phyloP scores from a whole-genome alignment of 2,329 filamentous ascomycete genomes.

The Shiraia bambusicola region DNA sequence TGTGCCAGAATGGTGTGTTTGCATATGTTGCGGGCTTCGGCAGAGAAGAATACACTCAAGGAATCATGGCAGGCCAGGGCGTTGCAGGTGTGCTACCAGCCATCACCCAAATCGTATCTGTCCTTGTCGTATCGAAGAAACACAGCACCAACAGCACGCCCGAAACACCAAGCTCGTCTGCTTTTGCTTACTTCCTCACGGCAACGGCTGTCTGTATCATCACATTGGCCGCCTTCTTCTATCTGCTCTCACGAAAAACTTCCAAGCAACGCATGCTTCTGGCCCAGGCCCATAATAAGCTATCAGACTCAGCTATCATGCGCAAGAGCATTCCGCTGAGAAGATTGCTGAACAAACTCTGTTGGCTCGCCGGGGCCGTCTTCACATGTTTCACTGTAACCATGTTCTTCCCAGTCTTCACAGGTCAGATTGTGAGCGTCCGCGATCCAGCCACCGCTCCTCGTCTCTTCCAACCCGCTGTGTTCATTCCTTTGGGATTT shows the following conservation, averaged over 20 bases:
- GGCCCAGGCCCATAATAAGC: slow-evolving; percentile 21
- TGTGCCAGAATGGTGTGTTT: slow-evolving; percentile 93
- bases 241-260: slow-evolving; percentile 62
- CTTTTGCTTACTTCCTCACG: slow-evolving; percentile 88
- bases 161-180: slow-evolving; percentile 62
- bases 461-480: slow-evolving; percentile 66
- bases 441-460: slow-evolving; percentile 48
- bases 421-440: slow-evolving; percentile 53
- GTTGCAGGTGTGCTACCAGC: slow-evolving; percentile 88
- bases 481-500: slow-evolving; percentile 88
- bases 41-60: slow-evolving; percentile 86
- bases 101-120: slow-evolving; percentile 81
- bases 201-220: slow-evolving; percentile 73
- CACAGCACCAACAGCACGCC: slow-evolving; percentile 40
- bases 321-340: slow-evolving; percentile 60
- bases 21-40: slow-evolving; percentile 87
- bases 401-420: slow-evolving; percentile 96
- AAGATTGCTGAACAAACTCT: slow-evolving; percentile 73
- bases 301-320: slow-evolving; percentile 17
- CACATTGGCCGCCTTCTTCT: slow-evolving; percentile 72
- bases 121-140: slow-evolving; percentile 63
- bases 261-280: slow-evolving; percentile 28
- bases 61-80: slow-evolving; percentile 92
- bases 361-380: slow-evolving; percentile 74
- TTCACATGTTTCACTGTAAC: slow-evolving; percentile 80